Base-by-base conservation (phyloP, 2,329 filamentous ascomycete species). In the Pyrenophora teres region DNA sequence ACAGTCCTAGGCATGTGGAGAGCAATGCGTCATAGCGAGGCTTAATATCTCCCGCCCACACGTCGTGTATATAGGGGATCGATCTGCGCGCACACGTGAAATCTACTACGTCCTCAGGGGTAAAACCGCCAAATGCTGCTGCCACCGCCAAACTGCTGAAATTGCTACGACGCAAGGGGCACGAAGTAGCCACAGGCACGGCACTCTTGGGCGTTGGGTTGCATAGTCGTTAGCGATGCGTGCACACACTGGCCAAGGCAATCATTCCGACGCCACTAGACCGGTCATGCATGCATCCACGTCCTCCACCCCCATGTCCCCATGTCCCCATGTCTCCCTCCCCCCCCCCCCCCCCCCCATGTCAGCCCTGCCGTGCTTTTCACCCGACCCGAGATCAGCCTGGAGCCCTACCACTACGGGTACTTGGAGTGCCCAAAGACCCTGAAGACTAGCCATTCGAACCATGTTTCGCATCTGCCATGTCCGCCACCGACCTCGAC, bases 401-500 rank as follows among this genome's bases (percentile, higher is more conserved):
- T 30, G 15, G 15, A 15, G 15, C 15, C 15, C 15, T 15, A 15
- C 15, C 15, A 15, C 15, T 15, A 15, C 15, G 15, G 15, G 15
- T 15, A 15, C 15, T 15, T 15, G 15, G 15, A 15, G 15, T 15
- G 23, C 23, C 23, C 23, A 25, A 25, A 25, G 23, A 25, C 23
- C 23, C 23, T 25, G 23, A 2, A 25, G 4, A 25, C 50, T 46
- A 48, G 39, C 42, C 36, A 35, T 43, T 44, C 19, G 15, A 30
- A 40, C 36, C 40, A 60, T 57, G 54, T 44, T 40, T 50, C 36
- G 49, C 52, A 49, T 54, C 37, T 49, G 56, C 56, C 49, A 77
- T 77, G 74, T 64, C 72, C 48, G 44, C 71, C 42, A 76, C 74
- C 35, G 76, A 78, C 60, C 71, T 77, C 52, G 73, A 74, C 15